phyloP scores from a whole-genome alignment of 192 early-diverging fungal genomes.

The Backusella morwellensis region DNA sequence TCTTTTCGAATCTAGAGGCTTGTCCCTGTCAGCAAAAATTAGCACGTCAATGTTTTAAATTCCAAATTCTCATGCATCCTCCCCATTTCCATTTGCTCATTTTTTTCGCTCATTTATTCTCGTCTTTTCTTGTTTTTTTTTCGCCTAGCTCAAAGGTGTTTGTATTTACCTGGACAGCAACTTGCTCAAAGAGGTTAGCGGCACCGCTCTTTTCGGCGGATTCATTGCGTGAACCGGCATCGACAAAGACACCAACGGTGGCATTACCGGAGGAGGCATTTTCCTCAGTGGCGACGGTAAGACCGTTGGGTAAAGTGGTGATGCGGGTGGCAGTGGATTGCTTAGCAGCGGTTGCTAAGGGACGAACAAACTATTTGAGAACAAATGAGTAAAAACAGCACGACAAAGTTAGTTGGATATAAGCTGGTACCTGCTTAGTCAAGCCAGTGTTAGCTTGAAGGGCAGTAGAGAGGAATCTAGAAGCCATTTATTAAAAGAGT shows the following conservation, averaged over 20 bases:
- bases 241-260: conserved; percentile 87
- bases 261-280: conserved; percentile 77
- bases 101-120: neutral
- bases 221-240: conserved; percentile 83
- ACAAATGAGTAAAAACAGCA: neutral
- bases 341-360: conserved; percentile 52
- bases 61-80: neutral
- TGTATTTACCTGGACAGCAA: conserved; percentile 87
- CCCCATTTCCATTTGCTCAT: neutral
- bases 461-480: conserved; percentile 36
- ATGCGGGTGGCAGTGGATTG: conserved; percentile 54
- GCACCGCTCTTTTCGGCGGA: conserved; percentile 85
- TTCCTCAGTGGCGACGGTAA: conserved; percentile 83
- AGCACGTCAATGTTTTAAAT: neutral
- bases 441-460: conserved; percentile 27
- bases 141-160: neutral
- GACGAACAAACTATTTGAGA: conserved; percentile 44
- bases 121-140: neutral
- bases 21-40: conserved; percentile 12
- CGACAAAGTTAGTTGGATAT: neutral
- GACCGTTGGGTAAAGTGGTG: conserved; percentile 72
- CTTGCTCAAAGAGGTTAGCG: conserved; percentile 97
- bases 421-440: conserved; percentile 31
- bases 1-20: conserved; percentile 82
- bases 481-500: conserved; percentile 28